phyloP scores from a whole-genome alignment of 257 asterid species.

The Mitragyna speciosa region DNA sequence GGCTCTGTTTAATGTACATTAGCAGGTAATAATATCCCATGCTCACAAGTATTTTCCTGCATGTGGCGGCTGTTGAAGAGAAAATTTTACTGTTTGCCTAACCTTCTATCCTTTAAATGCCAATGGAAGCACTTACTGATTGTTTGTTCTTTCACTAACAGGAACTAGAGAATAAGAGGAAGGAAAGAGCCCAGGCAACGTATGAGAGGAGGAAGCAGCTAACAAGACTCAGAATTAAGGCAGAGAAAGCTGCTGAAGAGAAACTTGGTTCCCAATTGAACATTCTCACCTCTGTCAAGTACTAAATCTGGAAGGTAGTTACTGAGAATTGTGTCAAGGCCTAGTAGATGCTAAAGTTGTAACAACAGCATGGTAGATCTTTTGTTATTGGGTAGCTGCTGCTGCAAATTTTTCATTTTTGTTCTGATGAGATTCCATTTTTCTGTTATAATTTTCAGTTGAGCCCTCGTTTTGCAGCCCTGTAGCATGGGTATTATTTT shows the following conservation, averaged over 20 bases:
- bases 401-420: neutral
- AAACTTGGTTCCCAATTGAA: conserved; percentile 35
- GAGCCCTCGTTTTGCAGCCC: neutral
- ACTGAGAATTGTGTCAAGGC: neutral
- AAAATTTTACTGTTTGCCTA: neutral
- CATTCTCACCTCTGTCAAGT: conserved; percentile 32
- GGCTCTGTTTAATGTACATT: neutral
- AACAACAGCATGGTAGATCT: conserved; percentile 5
- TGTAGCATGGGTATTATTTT: conserved; percentile 13
- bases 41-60: neutral
- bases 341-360: neutral
- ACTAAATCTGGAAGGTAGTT: conserved; percentile 13
- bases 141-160: neutral
- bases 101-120: neutral
- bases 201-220: conserved; percentile 38
- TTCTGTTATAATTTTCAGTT: neutral
- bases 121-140: neutral
- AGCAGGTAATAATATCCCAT: neutral
- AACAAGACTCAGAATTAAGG: conserved; percentile 30
- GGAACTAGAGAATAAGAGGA: conserved; percentile 38
- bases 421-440: conserved; percentile 1
- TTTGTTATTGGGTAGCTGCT: conserved; percentile 4
- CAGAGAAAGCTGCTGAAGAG: conserved; percentile 32
- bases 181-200: conserved; percentile 32
- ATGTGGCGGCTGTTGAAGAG: neutral